Evolutionary conservation across 176 grass and related monocot genomes (phyloP).

Genomic region (Urochloa ruziziensis): DNA sequence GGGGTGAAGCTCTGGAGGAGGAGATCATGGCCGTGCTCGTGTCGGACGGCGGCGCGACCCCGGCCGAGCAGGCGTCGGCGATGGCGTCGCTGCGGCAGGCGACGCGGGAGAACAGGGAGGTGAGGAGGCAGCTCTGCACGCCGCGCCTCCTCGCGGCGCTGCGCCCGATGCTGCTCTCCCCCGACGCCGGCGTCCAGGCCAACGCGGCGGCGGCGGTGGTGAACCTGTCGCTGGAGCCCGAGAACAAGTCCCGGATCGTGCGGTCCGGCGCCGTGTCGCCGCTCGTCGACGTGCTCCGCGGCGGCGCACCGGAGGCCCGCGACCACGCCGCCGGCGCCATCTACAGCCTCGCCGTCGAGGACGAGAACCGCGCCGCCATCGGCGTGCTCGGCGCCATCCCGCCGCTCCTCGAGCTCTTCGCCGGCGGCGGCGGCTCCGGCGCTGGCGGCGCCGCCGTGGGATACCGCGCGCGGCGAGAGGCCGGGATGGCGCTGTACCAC

Average conservation of each 20-base stretch:
- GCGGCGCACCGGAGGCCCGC: constrained; percentile 60
- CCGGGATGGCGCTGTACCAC: constrained; percentile 86
- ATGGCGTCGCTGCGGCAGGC: constrained; percentile 67
- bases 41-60: constrained; percentile 34
- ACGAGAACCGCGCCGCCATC: constrained; percentile 82
- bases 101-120: constrained; percentile 59
- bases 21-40: constrained; percentile 45
- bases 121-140: constrained; percentile 64
- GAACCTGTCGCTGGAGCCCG: constrained; percentile 76
- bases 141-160: constrained; percentile 62
- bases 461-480: constrained; percentile 62
- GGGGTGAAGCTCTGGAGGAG: constrained; percentile 59
- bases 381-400: constrained; percentile 84
- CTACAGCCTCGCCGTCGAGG: constrained; percentile 81
- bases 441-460: background rate
- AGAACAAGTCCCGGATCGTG: constrained; percentile 81
- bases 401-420: constrained; percentile 71
- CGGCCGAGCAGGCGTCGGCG: no score
- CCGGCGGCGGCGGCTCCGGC: background rate
- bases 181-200: constrained; percentile 54
- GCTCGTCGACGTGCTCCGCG: constrained; percentile 63
- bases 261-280: constrained; percentile 72
- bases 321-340: constrained; percentile 85
- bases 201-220: constrained; percentile 69
- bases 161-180: constrained; percentile 69